phyloP scores from a whole-genome alignment of 1,284 basidiomycete genomes.

The Ustilago nuda region DNA sequence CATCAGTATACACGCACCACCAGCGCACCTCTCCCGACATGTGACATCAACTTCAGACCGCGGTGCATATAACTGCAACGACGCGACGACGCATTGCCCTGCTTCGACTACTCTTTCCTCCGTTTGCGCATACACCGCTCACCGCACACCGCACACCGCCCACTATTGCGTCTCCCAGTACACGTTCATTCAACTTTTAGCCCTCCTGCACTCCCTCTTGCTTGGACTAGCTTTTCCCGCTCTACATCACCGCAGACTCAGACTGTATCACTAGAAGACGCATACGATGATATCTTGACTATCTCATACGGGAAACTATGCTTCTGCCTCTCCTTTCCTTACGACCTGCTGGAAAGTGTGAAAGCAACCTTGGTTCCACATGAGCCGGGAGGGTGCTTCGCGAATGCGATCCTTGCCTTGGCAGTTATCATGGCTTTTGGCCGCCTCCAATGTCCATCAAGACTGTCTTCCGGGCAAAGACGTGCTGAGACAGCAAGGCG shows the following conservation, averaged over 20 bases:
- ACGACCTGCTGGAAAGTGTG: background rate
- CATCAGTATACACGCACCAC: background rate
- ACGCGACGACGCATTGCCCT: background rate
- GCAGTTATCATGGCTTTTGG: constrained; percentile 18
- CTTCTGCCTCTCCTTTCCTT: background rate
- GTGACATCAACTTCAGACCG: constrained; percentile 7
- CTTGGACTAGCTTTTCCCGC: background rate
- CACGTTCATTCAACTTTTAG: background rate
- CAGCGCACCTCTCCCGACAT: background rate
- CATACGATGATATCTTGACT: constrained; percentile 3
- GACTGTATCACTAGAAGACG: constrained; percentile 42
- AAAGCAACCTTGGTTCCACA: constrained; percentile 21
- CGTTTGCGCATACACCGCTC: constrained; percentile 15
- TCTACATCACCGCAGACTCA: constrained; percentile 8
- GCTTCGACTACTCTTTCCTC: background rate
- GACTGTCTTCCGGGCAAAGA: background rate
- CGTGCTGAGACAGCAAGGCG: background rate
- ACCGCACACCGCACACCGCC: background rate
- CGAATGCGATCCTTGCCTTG: constrained; percentile 7
- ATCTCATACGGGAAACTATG: constrained; percentile 1
- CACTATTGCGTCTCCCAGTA: background rate
- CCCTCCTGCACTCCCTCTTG: background rate
- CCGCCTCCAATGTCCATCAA: background rate
- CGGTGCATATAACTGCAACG: constrained; percentile 6
- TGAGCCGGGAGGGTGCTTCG: background rate